A percentile compares a stretch with the other conserved stretches of the same genome.
Conservation (phyloP, 2,329 filamentous ascomycete genomes). For the Mycogone perniciosa region DNA sequence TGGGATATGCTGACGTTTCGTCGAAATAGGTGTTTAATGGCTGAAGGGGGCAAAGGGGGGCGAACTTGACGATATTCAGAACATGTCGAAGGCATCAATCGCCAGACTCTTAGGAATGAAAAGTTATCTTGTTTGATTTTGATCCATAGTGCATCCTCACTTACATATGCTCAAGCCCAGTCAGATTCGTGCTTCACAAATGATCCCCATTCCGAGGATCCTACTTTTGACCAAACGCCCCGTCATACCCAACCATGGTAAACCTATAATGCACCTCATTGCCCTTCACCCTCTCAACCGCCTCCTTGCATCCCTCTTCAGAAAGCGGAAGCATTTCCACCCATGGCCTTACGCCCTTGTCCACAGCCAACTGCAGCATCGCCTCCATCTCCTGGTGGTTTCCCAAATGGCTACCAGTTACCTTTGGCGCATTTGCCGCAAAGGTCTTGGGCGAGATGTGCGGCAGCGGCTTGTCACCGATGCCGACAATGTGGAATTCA, state of each 20-base stretch:
- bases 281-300: conserved; percentile 60
- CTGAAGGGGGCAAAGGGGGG: too few relatives aligned
- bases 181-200: too few relatives aligned
- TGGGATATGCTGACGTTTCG: not conserved
- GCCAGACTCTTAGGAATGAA: too few relatives aligned
- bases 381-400: conserved; percentile 53
- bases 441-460: conserved; percentile 37
- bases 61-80: too few relatives aligned
- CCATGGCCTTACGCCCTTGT: conserved; percentile 50
- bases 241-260: conserved; percentile 61
- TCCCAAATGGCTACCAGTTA: conserved; percentile 54
- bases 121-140: too few relatives aligned
- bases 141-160: too few relatives aligned
- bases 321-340: conserved; percentile 59
- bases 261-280: conserved; percentile 69
- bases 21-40: too few relatives aligned
- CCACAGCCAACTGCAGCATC: conserved; percentile 50
- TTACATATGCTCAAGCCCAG: too few relatives aligned
- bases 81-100: too few relatives aligned
- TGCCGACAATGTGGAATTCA: conserved; percentile 52
- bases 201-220: too few relatives aligned
- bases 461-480: conserved; percentile 45
- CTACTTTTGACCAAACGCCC: conserved; percentile 42
- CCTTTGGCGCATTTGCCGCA: conserved; percentile 44
- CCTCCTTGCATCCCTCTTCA: conserved; percentile 62